These are phyloP conservation scores for Eimeria necatrix DNA, from an alignment of 169 alveolate genomes.

Conservation along the genomic window DNA sequence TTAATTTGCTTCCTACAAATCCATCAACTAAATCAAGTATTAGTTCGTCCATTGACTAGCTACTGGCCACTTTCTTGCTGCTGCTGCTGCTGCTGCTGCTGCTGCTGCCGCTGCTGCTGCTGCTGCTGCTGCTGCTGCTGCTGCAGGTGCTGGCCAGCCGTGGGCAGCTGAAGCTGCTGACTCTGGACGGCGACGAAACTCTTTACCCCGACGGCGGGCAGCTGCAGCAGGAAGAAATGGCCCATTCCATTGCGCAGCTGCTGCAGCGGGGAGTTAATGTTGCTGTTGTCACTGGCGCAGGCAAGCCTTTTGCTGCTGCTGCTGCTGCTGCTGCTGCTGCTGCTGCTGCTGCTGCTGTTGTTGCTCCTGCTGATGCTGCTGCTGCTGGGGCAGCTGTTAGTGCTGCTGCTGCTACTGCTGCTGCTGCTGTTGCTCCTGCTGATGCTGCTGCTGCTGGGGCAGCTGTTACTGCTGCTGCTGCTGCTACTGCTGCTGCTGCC, in stretches of 20 bases:
- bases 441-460: not conserved
- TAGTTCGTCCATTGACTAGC: not conserved
- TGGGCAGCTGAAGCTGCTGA: slow-evolving; percentile 79
- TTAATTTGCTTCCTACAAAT: not conserved
- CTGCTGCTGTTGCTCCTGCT: not conserved
- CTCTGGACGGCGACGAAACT: slow-evolving; percentile 86
- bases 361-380: not conserved
- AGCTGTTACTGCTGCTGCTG: not conserved
- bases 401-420: not conserved
- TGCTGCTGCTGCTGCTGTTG: slow-evolving; percentile 1
- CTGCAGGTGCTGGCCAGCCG: slow-evolving; percentile 32
- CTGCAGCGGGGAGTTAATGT: slow-evolving; percentile 77
- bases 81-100: not conserved
- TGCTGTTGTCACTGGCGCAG: slow-evolving; percentile 86
- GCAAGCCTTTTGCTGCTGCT: not conserved
- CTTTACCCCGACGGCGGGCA: slow-evolving; percentile 83
- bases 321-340: not conserved
- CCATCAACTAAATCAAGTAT: not conserved
- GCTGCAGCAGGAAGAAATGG: slow-evolving; percentile 79
- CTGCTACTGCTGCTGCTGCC: slow-evolving; percentile 24
- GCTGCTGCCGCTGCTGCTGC: slow-evolving; percentile 9
- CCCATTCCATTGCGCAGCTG: slow-evolving; percentile 76
- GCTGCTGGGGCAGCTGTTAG: not conserved
- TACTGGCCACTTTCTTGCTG: not conserved
- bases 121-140: slow-evolving; percentile 51